Evolutionary conservation across 345 rosid genomes (phyloP).

Genomic region (Iberis pinnata): DNA sequence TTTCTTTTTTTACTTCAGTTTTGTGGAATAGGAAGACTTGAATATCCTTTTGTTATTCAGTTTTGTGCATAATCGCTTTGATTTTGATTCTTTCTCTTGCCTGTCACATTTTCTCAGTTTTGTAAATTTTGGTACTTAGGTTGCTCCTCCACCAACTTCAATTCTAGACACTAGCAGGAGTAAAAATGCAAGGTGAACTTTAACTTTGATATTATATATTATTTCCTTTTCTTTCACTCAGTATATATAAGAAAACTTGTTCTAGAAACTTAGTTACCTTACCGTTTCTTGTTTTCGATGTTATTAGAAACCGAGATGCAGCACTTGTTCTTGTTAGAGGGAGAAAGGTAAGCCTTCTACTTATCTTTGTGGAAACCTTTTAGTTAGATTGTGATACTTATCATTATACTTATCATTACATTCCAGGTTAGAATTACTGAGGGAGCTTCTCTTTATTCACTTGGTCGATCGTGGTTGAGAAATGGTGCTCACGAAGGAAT

Average conservation of each 20-base stretch:
- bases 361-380: constrained; percentile 7
- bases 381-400: constrained; percentile 12
- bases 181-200: constrained; percentile 49
- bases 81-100: constrained; percentile 6
- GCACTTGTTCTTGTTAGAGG: constrained; percentile 43
- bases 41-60: background rate
- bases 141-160: constrained; percentile 43
- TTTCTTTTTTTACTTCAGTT: background rate
- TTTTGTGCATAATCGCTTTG: background rate
- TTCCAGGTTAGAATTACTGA: constrained; percentile 64
- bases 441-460: constrained; percentile 70
- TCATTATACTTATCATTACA: background rate
- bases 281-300: constrained; percentile 19
- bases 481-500: constrained; percentile 62
- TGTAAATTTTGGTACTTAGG: constrained; percentile 34
- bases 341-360: constrained; percentile 48
- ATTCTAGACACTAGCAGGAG: constrained; percentile 47
- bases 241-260: background rate
- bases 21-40: constrained; percentile 5
- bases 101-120: constrained; percentile 13
- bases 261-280: constrained; percentile 14
- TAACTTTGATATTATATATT: background rate
- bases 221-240: background rate
- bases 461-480: constrained; percentile 90
- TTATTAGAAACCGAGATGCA: constrained; percentile 47